Evolutionary conservation across 176 grass and related monocot species (phyloP).

Genomic region (Raddia distichophylla): DNA sequence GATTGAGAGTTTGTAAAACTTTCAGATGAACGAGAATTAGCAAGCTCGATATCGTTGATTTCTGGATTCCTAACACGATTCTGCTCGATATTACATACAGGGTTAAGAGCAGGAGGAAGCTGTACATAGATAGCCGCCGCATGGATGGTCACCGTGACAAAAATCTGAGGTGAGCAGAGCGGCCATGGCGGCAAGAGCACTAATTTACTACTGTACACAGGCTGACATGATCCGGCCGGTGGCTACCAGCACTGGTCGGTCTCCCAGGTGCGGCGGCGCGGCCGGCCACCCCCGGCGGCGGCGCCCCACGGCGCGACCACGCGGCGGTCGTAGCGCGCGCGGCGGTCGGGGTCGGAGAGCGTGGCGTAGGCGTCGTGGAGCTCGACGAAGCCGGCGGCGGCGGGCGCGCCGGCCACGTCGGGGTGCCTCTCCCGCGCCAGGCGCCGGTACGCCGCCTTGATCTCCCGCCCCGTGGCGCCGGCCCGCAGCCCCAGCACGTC

Average conservation of each 20-base stretch:
- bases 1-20: too few species aligned
- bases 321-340: constrained; percentile 57
- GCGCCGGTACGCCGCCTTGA: constrained; percentile 79
- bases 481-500: constrained; percentile 53
- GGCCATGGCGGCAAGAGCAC: constrained; percentile 19
- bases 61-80: neutral
- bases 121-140: neutral
- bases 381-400: constrained; percentile 43
- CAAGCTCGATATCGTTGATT: neutral
- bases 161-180: constrained; percentile 45
- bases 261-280: constrained; percentile 50
- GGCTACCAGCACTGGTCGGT: constrained; percentile 77
- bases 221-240: neutral
- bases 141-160: constrained; percentile 39
- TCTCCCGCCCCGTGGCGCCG: constrained; percentile 59
- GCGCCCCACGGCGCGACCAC: neutral
- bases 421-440: constrained; percentile 63
- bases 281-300: neutral
- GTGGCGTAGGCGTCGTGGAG: constrained; percentile 67
- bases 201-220: neutral
- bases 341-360: constrained; percentile 60
- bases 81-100: neutral
- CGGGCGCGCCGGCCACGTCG: constrained; percentile 45
- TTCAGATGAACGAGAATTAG: too few species aligned
- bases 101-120: neutral